These are phyloP conservation scores for Allium cepa DNA, from an alignment of 106 monocot species.

Conservation along the genomic window DNA sequence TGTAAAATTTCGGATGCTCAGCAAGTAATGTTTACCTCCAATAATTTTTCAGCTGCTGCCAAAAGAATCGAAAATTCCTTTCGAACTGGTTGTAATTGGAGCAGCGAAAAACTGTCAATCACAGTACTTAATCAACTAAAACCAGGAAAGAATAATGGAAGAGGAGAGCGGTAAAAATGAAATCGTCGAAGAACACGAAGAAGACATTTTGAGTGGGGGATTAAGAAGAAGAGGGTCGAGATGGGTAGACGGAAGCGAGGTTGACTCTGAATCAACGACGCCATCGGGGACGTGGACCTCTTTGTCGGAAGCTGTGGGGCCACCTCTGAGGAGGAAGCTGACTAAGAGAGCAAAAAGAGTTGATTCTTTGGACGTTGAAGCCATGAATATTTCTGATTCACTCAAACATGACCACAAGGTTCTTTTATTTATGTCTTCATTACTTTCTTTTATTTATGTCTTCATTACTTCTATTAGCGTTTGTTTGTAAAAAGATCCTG, in stretches of 20 bases:
- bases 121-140: too few species aligned
- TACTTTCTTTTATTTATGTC: background rate
- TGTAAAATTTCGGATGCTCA: too few species aligned
- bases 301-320: constrained; percentile 16
- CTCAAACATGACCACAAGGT: constrained; percentile 46
- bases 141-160: background rate
- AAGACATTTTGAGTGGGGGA: constrained; percentile 11
- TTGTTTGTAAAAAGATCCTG: too few species aligned
- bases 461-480: too few species aligned
- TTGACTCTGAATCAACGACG: constrained; percentile 58
- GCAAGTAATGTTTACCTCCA: too few species aligned
- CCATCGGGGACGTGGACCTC: constrained; percentile 11
- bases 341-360: constrained; percentile 47
- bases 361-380: constrained; percentile 81
- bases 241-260: constrained; percentile 93
- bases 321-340: constrained; percentile 30
- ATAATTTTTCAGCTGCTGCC: too few species aligned
- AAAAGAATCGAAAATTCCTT: too few species aligned
- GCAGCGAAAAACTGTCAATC: too few species aligned
- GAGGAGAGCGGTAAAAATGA: background rate
- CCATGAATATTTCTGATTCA: constrained; percentile 54
- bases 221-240: constrained; percentile 19
- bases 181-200: constrained; percentile 23
- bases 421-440: background rate
- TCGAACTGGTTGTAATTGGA: too few species aligned